A percentile compares a stretch with the other conserved stretches of the same genome.
phyloP scores from a whole-genome alignment of 345 rosid species.

The Excoecaria cochinchinensis region DNA sequence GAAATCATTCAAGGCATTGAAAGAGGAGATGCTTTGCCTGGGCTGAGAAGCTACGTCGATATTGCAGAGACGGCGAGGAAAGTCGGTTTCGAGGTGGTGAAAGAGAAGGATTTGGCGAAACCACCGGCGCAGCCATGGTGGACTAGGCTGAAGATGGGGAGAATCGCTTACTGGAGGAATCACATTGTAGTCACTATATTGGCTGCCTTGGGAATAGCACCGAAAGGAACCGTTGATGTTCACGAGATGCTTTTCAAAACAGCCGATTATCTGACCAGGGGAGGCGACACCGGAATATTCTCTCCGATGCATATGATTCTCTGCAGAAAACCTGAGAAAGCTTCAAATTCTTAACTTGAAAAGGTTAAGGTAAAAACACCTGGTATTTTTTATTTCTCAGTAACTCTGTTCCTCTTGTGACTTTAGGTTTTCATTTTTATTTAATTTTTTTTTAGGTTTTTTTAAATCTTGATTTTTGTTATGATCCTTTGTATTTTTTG shows the following conservation, averaged over 20 bases:
- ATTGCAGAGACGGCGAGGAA: constrained; percentile 62
- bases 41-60: constrained; percentile 56
- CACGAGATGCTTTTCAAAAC: constrained; percentile 89
- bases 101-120: constrained; percentile 76
- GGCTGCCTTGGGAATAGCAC: constrained; percentile 72
- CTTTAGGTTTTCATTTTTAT: constrained; percentile 9
- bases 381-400: background rate
- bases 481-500: constrained; percentile 14
- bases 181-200: constrained; percentile 73
- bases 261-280: constrained; percentile 74
- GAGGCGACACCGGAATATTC: constrained; percentile 89
- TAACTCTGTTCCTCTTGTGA: constrained; percentile 13
- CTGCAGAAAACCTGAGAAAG: constrained; percentile 67
- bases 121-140: constrained; percentile 94
- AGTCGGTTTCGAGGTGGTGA: constrained; percentile 82
- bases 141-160: constrained; percentile 80
- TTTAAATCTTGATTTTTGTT: constrained; percentile 11
- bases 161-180: constrained; percentile 93
- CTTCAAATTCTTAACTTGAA: constrained; percentile 27
- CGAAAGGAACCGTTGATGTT: constrained; percentile 92
- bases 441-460: constrained; percentile 1
- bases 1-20: constrained; percentile 86
- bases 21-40: constrained; percentile 88
- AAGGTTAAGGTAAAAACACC: constrained; percentile 6
- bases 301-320: constrained; percentile 95